Conservation (phyloP, 805 yeast genomes). For the Yarrowia keelungensis region DNA sequence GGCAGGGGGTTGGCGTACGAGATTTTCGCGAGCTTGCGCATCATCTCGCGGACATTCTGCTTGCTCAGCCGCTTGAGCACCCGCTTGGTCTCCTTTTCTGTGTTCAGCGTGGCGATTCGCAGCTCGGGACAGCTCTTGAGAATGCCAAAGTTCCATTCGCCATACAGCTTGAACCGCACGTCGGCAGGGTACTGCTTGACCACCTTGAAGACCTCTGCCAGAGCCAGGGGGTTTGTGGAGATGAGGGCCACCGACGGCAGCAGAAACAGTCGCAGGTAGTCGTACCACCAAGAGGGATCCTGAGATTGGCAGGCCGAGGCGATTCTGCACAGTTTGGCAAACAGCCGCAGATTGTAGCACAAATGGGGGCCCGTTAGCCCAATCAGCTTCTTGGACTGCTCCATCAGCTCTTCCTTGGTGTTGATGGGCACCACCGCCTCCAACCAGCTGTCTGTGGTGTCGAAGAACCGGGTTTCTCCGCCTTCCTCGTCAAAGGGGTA, state of each 20-base stretch:
- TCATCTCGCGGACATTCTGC: conserved; percentile 75
- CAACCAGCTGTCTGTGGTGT: conserved; percentile 59
- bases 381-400: conserved; percentile 58
- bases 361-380: conserved; percentile 63
- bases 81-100: conserved; percentile 81
- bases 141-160: conserved; percentile 69
- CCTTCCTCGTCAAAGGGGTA: conserved; percentile 35
- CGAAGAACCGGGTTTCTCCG: conserved; percentile 47
- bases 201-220: conserved; percentile 65
- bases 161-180: conserved; percentile 76
- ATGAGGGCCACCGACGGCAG: conserved; percentile 66
- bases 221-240: conserved; percentile 63
- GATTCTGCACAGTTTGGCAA: conserved; percentile 69
- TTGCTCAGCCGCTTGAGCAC: conserved; percentile 80
- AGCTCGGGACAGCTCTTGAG: conserved; percentile 63
- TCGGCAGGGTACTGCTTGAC: conserved; percentile 64
- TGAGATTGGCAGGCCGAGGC: conserved; percentile 49
- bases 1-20: conserved; percentile 81
- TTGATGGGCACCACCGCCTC: conserved; percentile 52
- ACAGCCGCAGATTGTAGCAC: conserved; percentile 56
- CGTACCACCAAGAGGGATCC: conserved; percentile 57
- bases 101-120: conserved; percentile 64
- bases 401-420: conserved; percentile 56
- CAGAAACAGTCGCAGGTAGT: conserved; percentile 67
- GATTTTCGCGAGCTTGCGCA: conserved; percentile 73